These are phyloP conservation scores for Acer saccharum DNA, from an alignment of 345 rosid genomes.

Conservation along the genomic window DNA sequence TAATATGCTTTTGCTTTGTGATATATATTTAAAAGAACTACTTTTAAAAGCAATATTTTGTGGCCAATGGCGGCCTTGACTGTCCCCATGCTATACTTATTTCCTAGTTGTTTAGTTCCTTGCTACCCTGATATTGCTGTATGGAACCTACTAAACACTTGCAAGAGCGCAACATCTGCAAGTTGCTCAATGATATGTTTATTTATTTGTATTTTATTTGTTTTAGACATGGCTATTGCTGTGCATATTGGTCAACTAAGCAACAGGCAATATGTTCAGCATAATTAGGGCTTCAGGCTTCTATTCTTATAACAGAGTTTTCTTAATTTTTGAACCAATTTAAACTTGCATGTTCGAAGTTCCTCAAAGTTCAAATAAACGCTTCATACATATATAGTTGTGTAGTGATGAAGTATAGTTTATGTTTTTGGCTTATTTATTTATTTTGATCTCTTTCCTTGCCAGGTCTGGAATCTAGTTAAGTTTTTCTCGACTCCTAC, in stretches of 20 bases:
- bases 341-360: not conserved
- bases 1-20: not conserved
- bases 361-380: not conserved
- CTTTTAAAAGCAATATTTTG: no score
- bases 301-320: not conserved
- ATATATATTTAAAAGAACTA: not conserved
- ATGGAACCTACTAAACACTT: not conserved
- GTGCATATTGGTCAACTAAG: not conserved
- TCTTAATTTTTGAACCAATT: no score
- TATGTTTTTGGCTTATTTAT: not conserved
- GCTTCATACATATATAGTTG: no score
- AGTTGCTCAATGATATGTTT: not conserved
- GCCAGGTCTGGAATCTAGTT: slow-evolving; percentile 77
- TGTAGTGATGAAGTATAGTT: not conserved
- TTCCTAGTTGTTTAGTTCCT: not conserved
- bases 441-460: not conserved
- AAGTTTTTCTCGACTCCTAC: slow-evolving; percentile 64
- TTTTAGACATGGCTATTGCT: not conserved
- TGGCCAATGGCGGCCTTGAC: no score
- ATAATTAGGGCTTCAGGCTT: not conserved
- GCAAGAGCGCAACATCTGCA: not conserved
- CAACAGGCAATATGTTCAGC: not conserved
- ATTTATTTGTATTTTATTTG: not conserved
- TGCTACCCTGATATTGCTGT: not conserved
- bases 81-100: no score